Evolutionary conservation across 805 yeast species (phyloP).

Genomic region (Schizosaccharomyces octosporus): DNA sequence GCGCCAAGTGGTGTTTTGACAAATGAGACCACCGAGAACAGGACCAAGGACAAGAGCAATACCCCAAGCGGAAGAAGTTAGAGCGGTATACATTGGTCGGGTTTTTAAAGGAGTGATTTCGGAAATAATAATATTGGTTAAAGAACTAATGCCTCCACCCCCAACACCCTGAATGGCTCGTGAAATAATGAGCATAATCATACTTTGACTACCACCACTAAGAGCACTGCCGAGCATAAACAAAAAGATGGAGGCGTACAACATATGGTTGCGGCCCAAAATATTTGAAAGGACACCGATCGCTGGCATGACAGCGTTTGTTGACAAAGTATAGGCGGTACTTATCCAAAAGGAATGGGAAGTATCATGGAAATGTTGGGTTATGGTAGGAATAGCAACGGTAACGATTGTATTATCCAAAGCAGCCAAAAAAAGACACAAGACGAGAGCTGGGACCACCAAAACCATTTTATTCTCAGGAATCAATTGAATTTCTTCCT

Average conservation of each 20-base stretch:
- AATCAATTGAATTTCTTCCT: too few species aligned
- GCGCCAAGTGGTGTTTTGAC: slow-evolving; percentile 35
- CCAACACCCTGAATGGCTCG: slow-evolving; percentile 47
- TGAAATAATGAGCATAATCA: slow-evolving; percentile 23
- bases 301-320: slow-evolving; percentile 52
- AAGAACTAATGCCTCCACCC: slow-evolving; percentile 38
- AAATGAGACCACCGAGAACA: slow-evolving; percentile 26
- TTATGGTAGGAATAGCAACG: slow-evolving; percentile 30
- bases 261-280: slow-evolving; percentile 18
- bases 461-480: background rate
- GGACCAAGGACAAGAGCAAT: slow-evolving; percentile 27
- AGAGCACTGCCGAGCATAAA: background rate
- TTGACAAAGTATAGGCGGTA: slow-evolving; percentile 45
- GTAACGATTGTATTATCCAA: slow-evolving; percentile 38
- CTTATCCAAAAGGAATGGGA: slow-evolving; percentile 32
- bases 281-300: slow-evolving; percentile 52
- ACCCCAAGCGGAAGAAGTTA: slow-evolving; percentile 12
- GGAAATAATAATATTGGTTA: slow-evolving; percentile 29
- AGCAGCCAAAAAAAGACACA: slow-evolving; percentile 27
- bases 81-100: slow-evolving; percentile 10
- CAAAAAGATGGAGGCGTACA: slow-evolving; percentile 16
- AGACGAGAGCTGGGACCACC: slow-evolving; percentile 3
- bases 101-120: slow-evolving; percentile 25
- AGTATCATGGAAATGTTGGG: slow-evolving; percentile 25
- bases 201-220: background rate